phyloP scores from a whole-genome alignment of 768 basidiomycete species.

The Omphalotus guepiniiformis region DNA sequence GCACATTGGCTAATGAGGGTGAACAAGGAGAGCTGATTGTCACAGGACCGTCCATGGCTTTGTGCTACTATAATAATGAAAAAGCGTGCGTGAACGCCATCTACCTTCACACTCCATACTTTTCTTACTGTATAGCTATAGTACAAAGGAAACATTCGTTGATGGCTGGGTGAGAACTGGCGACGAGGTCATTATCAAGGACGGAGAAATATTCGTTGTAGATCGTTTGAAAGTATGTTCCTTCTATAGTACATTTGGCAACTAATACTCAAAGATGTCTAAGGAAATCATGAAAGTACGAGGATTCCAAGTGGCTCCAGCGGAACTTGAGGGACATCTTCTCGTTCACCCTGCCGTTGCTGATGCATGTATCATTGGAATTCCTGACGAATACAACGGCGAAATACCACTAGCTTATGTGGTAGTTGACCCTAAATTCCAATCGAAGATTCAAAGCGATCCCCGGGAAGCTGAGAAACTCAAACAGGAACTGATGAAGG shows the following conservation, averaged over 20 bases:
- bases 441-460: constrained; percentile 21
- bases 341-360: constrained; percentile 56
- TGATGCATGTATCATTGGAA: constrained; percentile 61
- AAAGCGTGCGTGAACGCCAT: constrained; percentile 44
- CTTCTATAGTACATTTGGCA: background rate
- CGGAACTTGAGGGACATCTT: constrained; percentile 64
- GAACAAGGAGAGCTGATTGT: constrained; percentile 63
- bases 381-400: constrained; percentile 71
- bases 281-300: constrained; percentile 12
- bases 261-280: constrained; percentile 9
- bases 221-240: constrained; percentile 65
- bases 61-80: constrained; percentile 55
- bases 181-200: constrained; percentile 65
- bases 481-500: constrained; percentile 53
- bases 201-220: constrained; percentile 62
- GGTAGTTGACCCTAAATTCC: constrained; percentile 34
- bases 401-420: constrained; percentile 73
- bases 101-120: constrained; percentile 8
- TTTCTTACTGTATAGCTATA: constrained; percentile 23
- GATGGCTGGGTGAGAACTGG: constrained; percentile 62
- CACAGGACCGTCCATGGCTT: constrained; percentile 54
- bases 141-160: constrained; percentile 61
- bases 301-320: constrained; percentile 49
- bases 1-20: constrained; percentile 48
- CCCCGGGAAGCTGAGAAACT: constrained; percentile 31